Conservation (phyloP, 2,329 filamentous ascomycete species). For the Raffaelea arxii region DNA sequence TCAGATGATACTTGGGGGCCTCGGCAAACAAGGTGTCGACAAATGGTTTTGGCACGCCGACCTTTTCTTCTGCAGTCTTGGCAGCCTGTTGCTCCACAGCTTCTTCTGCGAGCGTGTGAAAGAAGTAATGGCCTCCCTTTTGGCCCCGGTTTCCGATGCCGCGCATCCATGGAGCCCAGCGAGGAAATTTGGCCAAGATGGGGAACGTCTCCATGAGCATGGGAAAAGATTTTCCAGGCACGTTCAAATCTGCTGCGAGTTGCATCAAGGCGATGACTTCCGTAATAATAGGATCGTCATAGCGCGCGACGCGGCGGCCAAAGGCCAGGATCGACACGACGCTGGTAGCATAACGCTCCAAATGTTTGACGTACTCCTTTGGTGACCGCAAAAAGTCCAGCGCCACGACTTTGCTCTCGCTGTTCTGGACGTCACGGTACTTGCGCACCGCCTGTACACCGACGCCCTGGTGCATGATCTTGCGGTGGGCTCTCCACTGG, state of each 20-base stretch:
- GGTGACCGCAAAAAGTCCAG: conserved; percentile 35
- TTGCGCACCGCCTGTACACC: conserved; percentile 44
- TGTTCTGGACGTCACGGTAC: conserved; percentile 45
- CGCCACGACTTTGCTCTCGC: conserved; percentile 47
- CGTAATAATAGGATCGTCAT: conserved; percentile 46
- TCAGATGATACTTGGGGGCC: conserved; percentile 33
- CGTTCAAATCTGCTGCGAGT: conserved; percentile 44
- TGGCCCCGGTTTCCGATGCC: conserved; percentile 29
- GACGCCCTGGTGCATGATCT: conserved; percentile 41
- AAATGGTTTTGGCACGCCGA: conserved; percentile 24
- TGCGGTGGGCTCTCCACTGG: conserved; percentile 34
- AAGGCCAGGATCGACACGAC: conserved; percentile 48
- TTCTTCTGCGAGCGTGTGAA: conserved; percentile 41
- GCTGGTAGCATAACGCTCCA: conserved; percentile 42
- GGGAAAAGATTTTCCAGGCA: conserved; percentile 42
- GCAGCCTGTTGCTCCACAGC: conserved; percentile 28
- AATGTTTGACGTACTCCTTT: conserved; percentile 38
- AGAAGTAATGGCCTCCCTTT: conserved; percentile 38
- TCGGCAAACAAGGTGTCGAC: conserved; percentile 38
- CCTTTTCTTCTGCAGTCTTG: conserved; percentile 14
- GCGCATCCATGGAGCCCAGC: conserved; percentile 38
- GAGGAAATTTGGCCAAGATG: conserved; percentile 35
- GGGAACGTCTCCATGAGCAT: conserved; percentile 49
- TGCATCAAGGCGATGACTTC: conserved; percentile 51
- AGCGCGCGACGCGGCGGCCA: conserved; percentile 39